Base-by-base conservation (phyloP, 345 rosid genomes). In the Heritiera fomes region DNA sequence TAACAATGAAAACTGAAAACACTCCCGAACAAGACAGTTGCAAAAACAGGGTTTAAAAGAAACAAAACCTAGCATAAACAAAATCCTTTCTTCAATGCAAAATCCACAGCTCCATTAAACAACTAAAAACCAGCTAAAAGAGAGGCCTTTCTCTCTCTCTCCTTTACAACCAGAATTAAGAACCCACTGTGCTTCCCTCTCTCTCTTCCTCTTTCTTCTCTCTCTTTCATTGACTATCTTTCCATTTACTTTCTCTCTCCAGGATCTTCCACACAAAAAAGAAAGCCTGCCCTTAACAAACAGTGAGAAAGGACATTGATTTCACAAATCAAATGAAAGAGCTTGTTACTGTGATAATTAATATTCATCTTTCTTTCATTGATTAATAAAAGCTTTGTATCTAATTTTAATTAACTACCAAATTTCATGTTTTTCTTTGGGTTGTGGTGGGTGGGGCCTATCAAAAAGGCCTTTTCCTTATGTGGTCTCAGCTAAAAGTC, bases 221-320 rank as follows among this genome's bases (percentile, higher is more conserved):
- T 61, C 69, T 67, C 28, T 82, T 71, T 84, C 58, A 53, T 53
- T 53, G 58, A 53, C 58, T 52, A 7, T 49, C 43, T 32, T 6
- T 78, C 88, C 88, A 82, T 62, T 50, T 12, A 13, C 56, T 84
- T 68, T 73, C 78, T 58, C 79, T 71, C 75, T 76, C 77, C 55
- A 75, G 75, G 53, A 71, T 74, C 81, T 68, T 76, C 58, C 83
- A 23, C 76, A 59, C 56, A 66, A 50, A 53, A 59, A 67, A 59
- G 52, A 61, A 53, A 15, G 85, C 83, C 83, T 46, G 75, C 77
- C 77, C 65, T 68, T 32, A 69, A 76, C 81, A 83, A 83, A 86
- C 80, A 84, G 86, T 86, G 85, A 79, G 83, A 86, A 83, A 83
- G 83, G 88, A 83, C 91, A 84, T 92, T 90, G 97, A 92, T 87